Evolutionary conservation across 192 early-diverging fungal genomes (phyloP).

Genomic region (Rhizophlyctis rosea): DNA sequence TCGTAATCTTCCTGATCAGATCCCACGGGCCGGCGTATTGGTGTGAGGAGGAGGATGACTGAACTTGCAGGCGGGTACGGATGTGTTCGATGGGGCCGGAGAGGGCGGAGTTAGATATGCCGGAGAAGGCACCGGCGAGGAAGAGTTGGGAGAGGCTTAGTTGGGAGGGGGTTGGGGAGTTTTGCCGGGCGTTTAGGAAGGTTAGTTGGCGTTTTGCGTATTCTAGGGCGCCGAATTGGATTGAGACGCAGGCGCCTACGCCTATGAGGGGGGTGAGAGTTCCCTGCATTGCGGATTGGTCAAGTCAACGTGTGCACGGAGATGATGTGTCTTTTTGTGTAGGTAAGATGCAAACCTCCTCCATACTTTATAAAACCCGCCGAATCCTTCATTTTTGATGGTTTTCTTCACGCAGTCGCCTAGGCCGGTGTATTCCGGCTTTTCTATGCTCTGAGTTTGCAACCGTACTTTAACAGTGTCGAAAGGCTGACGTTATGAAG

Average conservation of each 20-base stretch:
- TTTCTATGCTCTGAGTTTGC: slow-evolving; percentile 82
- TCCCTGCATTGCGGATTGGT: slow-evolving; percentile 45
- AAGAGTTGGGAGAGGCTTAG: slow-evolving; percentile 81
- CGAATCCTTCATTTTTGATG: slow-evolving; percentile 68
- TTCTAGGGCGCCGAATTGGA: slow-evolving; percentile 91
- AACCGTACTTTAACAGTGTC: slow-evolving; percentile 66
- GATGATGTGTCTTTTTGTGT: background rate
- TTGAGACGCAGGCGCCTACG: slow-evolving; percentile 93
- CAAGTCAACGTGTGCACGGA: too few relatives aligned
- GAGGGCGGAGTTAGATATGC: slow-evolving; percentile 84
- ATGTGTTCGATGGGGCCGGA: slow-evolving; percentile 95
- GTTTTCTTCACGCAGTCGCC: slow-evolving; percentile 88
- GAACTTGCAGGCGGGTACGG: slow-evolving; percentile 91
- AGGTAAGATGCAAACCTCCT: slow-evolving; percentile 6
- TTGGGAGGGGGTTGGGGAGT: slow-evolving; percentile 18
- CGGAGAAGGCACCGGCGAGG: slow-evolving; percentile 78
- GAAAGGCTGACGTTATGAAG: slow-evolving; percentile 35
- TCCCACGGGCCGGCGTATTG: slow-evolving; percentile 71
- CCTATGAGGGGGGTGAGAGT: slow-evolving; percentile 92
- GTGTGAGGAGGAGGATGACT: slow-evolving; percentile 55
- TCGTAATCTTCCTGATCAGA: slow-evolving; percentile 77
- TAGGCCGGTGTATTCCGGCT: slow-evolving; percentile 71
- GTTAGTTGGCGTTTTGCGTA: slow-evolving; percentile 80
- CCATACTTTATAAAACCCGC: slow-evolving; percentile 69
- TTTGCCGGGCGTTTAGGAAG: slow-evolving; percentile 43